Evolutionary conservation across 2,329 filamentous ascomycete species (phyloP), one percentile per base, ranked within the genome.

Genomic region (Xylaria sp.): DNA sequence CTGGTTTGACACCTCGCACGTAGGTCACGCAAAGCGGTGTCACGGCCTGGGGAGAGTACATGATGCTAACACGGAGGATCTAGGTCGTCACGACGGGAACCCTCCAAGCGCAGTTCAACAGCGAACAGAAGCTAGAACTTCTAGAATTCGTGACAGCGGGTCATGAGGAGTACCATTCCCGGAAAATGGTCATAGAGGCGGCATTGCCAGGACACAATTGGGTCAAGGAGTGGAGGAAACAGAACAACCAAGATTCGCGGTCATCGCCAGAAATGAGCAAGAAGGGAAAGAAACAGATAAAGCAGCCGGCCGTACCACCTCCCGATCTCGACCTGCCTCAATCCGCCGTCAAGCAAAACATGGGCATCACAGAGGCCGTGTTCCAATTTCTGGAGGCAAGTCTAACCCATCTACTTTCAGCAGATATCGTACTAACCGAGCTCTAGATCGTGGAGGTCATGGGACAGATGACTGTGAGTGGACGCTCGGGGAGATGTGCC

Each of bases 1-100:
- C 69, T 95, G 90, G 84, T 97, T 93, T 67, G 85, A 89, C 58
- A 89, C 88, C 48, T 89, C 88, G 56, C 91, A 94, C 69, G 90
- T 93, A 79, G 73, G 84, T 78, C 43, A n/a, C 34, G 34, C 13
- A 29, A 29, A 44, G 44, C 11, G 26, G 39, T 34, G 21, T 9
- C 7, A 17, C 16, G 17, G 38, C 22, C n/a, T 22, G 8, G n/a
- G n/a, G 26, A 39, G 39, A 13, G 16, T 18, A 8, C 18, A 39
- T 13, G 9, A 34, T 48, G 43, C 68, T 76, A 51, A 76, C 63
- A 54, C n/a, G 29, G 19, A 6, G 7, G 20, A 16, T 26, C 17
- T 59, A 93, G 87, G 78, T 95, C 38, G 85, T 95, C 45, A 87
- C 89, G 8, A 84, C 79, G n/a, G 93, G 93, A 40, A 85, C 81